Evolutionary conservation across 1,139 yeast genomes (phyloP).

Genomic region (Geotrichum klebahnii): DNA sequence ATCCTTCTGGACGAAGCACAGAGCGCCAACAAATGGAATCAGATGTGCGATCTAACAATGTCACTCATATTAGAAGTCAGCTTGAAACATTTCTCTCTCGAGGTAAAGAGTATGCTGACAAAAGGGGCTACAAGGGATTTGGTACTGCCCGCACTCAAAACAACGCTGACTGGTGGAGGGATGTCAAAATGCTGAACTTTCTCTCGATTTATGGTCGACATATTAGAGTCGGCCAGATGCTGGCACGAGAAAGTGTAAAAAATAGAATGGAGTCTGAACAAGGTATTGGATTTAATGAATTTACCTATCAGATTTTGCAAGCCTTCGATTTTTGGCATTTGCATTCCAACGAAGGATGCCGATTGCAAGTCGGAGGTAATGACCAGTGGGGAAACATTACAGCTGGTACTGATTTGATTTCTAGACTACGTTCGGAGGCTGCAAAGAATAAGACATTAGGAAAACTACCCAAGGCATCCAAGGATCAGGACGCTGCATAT

Average conservation of each 20-base stretch:
- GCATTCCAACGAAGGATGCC: conserved; percentile 55
- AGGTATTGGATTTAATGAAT: conserved; percentile 91
- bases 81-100: conserved; percentile 55
- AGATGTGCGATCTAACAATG: conserved; percentile 54
- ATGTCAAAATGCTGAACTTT: conserved; percentile 69
- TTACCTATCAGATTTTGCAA: conserved; percentile 85
- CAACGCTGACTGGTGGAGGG: conserved; percentile 84
- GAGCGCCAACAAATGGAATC: conserved; percentile 62
- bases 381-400: conserved; percentile 99
- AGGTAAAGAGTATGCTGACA: conserved; percentile 58
- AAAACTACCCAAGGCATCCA: conserved; percentile 6
- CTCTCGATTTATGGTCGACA: conserved; percentile 72
- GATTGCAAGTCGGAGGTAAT: conserved; percentile 88
- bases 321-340: conserved; percentile 92
- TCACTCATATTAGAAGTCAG: conserved; percentile 57
- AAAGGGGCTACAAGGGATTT: conserved; percentile 45
- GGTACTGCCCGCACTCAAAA: conserved; percentile 52
- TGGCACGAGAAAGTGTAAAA: conserved; percentile 82
- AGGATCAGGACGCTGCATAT: conserved; percentile 41
- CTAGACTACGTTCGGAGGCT: conserved; percentile 45
- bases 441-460: conserved; percentile 16
- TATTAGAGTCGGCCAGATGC: conserved; percentile 81
- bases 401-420: conserved; percentile 87
- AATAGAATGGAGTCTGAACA: conserved; percentile 61
- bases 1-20: conserved; percentile 85